Evolutionary conservation across 129 eudicot genomes (phyloP).

Genomic region (Arctium lappa): DNA sequence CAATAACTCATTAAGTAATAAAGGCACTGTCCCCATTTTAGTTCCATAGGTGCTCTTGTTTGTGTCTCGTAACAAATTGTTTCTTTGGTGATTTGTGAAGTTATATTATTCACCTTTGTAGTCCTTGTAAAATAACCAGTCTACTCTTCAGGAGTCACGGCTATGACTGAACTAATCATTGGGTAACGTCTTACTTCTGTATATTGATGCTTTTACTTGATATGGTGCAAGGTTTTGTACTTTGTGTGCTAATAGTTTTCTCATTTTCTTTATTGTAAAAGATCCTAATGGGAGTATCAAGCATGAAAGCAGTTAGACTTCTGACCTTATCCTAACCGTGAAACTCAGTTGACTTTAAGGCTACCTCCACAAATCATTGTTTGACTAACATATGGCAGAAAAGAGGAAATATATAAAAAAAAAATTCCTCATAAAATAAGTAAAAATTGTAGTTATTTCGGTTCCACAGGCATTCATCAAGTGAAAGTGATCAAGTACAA

Average conservation of each 20-base stretch:
- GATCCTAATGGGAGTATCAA: background rate
- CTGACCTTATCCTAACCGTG: background rate
- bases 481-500: constrained; percentile 21
- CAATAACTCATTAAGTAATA: background rate
- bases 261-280: background rate
- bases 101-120: background rate
- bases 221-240: background rate
- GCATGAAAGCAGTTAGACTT: background rate
- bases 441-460: background rate
- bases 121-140: background rate
- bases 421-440: background rate
- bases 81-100: background rate
- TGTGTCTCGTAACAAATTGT: background rate
- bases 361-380: background rate
- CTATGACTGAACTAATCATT: too few relatives aligned
- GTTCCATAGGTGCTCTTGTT: background rate
- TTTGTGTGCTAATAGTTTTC: background rate
- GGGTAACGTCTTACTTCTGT: background rate
- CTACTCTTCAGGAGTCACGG: background rate
- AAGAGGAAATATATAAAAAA: constrained; percentile 6
- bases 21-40: too few relatives aligned
- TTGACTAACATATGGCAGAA: constrained; percentile 14
- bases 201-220: constrained; percentile 15
- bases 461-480: constrained; percentile 8
- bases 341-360: background rate